These are phyloP conservation scores for Hygrophila difformis DNA, from an alignment of 257 asterid genomes.

Conservation along the genomic window DNA sequence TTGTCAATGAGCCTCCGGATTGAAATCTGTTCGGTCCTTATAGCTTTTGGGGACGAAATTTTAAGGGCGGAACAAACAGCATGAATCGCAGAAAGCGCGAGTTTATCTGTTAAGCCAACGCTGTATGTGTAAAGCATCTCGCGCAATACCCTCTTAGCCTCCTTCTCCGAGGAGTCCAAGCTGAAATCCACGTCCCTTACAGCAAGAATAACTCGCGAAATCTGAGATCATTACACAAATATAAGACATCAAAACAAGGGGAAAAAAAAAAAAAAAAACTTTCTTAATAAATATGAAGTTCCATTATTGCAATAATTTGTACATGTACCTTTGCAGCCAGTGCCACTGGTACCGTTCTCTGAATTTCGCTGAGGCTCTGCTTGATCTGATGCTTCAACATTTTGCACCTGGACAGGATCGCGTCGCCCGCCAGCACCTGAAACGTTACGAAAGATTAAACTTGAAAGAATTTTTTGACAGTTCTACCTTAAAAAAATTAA, in stretches of 20 bases:
- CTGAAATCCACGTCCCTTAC: slow-evolving; percentile 38
- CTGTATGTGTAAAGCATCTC: slow-evolving; percentile 48
- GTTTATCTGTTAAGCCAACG: slow-evolving; percentile 41
- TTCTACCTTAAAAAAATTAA: too few species aligned
- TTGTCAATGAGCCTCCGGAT: slow-evolving; percentile 46
- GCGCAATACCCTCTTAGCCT: slow-evolving; percentile 54
- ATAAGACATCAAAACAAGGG: too few species aligned
- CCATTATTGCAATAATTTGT: neutral
- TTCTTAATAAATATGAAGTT: too few species aligned
- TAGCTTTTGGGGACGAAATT: slow-evolving; percentile 54
- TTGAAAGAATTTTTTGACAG: neutral
- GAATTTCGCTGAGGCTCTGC: slow-evolving; percentile 61
- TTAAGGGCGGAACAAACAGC: slow-evolving; percentile 41
- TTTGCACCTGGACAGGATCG: slow-evolving; percentile 58
- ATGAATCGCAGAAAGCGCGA: slow-evolving; percentile 37
- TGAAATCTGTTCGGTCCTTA: slow-evolving; percentile 61
- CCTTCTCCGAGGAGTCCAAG: slow-evolving; percentile 74
- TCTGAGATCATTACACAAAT: slow-evolving; percentile 53
- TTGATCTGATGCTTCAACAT: slow-evolving; percentile 48
- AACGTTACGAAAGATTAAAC: neutral
- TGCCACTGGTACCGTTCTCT: slow-evolving; percentile 57
- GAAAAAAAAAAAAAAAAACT: too few species aligned
- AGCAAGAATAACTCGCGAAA: slow-evolving; percentile 52
- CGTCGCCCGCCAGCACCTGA: slow-evolving; percentile 85
- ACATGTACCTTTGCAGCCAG: slow-evolving; percentile 64